Evolutionary conservation across 345 rosid species (phyloP), one percentile per base, ranked within the genome.

Genomic region (Corymbia maculata): DNA sequence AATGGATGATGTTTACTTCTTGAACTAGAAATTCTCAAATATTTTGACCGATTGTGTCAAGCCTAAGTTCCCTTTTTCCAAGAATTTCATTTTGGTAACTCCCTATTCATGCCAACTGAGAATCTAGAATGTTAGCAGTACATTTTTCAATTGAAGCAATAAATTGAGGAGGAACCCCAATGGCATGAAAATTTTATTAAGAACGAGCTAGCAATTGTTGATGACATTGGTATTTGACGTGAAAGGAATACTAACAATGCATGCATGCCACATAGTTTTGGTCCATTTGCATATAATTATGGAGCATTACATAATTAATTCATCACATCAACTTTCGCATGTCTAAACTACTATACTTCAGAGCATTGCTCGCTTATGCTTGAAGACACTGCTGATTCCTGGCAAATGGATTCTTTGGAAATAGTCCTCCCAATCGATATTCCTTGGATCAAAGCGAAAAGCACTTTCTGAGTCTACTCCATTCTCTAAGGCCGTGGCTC

Each of bases 371-470:
- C 47, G 24, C 13, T 70, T 70, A 36, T 32, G 47, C 80, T 36
- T 70, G 80, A 70, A 32, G 80, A 24, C 80, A 70, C 80, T 24
- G 24, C 80, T 16, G n/a, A 94, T 52, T 2, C 96, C 96, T 28
- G 97, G 94, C 85, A 96, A 42, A 61, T 95, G 97, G 68, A 44
- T 88, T 5, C 91, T 90, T 55, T 79, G 44, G 86, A 94, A 68
- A 89, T 96, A 94, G 85, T 94, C 93, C 10, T 94, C 94, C 97
- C 96, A 95, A 22, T 91, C 51, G 87, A 95, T 92, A 84, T 22
- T 4, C 45, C 88, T 91, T 8, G 96, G 94, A 88, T 95, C 95
- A 10, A 94, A 93, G 88, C 87, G 85, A 85, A 96, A 93, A 86
- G 85, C 79, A 0, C 24, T 57, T 14, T 75, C 88, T 2, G 19